Conservation (phyloP, 441 rosid genomes). For the Dalechampia spathulata region DNA sequence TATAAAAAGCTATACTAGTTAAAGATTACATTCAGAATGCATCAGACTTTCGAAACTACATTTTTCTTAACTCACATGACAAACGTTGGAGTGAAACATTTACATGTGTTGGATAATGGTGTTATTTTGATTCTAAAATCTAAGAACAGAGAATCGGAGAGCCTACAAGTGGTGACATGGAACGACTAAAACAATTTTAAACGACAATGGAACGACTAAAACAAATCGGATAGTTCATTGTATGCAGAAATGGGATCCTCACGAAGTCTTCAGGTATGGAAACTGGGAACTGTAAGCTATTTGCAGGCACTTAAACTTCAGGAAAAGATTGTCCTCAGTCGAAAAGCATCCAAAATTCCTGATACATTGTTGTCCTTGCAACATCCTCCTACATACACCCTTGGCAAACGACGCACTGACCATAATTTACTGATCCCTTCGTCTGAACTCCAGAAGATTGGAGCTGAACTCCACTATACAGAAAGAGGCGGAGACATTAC, state of each 20-base stretch:
- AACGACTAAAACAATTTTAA: conserved; percentile 2
- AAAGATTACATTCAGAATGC: no score
- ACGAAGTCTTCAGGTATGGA: conserved; percentile 66
- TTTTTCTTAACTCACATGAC: no score
- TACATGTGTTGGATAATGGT: no score
- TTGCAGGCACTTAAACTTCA: conserved; percentile 75
- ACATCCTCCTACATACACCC: conserved; percentile 86
- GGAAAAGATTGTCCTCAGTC: conserved; percentile 48
- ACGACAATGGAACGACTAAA: conserved; percentile 3
- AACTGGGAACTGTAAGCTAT: conserved; percentile 65
- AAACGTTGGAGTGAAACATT: no score
- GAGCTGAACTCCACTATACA: conserved; percentile 83
- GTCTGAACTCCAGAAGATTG: conserved; percentile 53
- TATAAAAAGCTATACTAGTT: no score
- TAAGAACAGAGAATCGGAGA: no score
- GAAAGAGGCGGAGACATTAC: conserved; percentile 96
- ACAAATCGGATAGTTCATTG: conserved; percentile 13
- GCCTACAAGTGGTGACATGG: conserved; percentile 6
- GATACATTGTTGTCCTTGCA: conserved; percentile 49
- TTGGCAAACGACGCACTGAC: conserved; percentile 74
- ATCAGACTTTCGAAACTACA: no score
- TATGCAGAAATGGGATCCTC: conserved; percentile 54
- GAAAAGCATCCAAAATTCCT: conserved; percentile 50
- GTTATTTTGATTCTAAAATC: no score
- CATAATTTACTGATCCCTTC: conserved; percentile 59